Evolutionary conservation across 2,329 filamentous ascomycete genomes (phyloP).

Genomic region (Fusarium robinianum): DNA sequence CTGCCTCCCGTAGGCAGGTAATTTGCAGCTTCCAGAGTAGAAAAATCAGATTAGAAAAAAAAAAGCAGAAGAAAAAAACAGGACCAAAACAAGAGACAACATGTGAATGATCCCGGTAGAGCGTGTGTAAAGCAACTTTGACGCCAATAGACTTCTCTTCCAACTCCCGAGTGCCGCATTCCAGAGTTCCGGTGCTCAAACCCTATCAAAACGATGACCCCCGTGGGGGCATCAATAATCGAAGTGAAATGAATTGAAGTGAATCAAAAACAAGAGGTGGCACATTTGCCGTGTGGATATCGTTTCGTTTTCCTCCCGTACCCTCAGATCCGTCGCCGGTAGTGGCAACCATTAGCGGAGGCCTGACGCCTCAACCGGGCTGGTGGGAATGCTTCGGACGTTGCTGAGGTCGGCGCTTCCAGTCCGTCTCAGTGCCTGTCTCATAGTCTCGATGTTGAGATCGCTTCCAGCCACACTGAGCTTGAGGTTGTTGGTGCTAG

Average conservation of each 20-base stretch:
- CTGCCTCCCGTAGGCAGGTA: slow-evolving; percentile 6
- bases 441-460: slow-evolving; percentile 91
- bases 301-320: slow-evolving; percentile 11
- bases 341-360: slow-evolving; percentile 36
- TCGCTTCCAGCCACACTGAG: slow-evolving; percentile 57
- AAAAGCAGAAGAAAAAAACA: slow-evolving; percentile 22
- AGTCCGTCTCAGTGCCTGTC: slow-evolving; percentile 82
- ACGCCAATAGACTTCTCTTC: slow-evolving; percentile 38
- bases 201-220: slow-evolving; percentile 28
- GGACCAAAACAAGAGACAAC: slow-evolving; percentile 22
- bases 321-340: too few species aligned
- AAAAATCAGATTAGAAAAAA: too few species aligned
- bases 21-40: slow-evolving; percentile 24
- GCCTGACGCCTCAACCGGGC: slow-evolving; percentile 54
- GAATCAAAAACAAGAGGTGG: slow-evolving; percentile 9
- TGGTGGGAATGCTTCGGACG: slow-evolving; percentile 60
- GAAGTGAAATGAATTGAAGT: slow-evolving; percentile 31
- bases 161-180: slow-evolving; percentile 39
- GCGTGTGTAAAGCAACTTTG: slow-evolving; percentile 27
- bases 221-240: slow-evolving; percentile 19
- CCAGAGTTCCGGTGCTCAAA: slow-evolving; percentile 27
- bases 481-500: slow-evolving; percentile 54
- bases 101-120: slow-evolving; percentile 26
- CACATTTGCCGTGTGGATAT: slow-evolving; percentile 28
- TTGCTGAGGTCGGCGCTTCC: slow-evolving; percentile 77